Evolutionary conservation across 345 rosid genomes (phyloP).

Genomic region (Euphorbia tirucalli): DNA sequence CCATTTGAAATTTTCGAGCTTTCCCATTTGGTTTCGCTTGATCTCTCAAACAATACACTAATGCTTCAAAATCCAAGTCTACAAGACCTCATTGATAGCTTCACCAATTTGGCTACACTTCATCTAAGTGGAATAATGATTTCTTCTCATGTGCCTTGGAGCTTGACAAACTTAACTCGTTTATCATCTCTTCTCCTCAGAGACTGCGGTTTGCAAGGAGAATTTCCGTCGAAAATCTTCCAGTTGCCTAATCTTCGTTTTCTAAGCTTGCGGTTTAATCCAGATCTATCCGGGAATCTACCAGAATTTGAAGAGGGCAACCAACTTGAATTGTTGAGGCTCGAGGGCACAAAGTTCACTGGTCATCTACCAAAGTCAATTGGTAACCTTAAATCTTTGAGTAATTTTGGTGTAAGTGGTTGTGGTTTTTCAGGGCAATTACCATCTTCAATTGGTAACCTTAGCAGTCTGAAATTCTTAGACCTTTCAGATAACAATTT

Average conservation of each 20-base stretch:
- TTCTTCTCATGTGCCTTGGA: not conserved
- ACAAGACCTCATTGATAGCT: not conserved
- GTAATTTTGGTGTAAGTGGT: not conserved
- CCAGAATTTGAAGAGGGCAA: conserved; percentile 9
- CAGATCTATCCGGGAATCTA: not conserved
- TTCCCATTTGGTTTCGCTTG: not conserved
- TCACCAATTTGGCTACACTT: not conserved
- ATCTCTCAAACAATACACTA: not conserved
- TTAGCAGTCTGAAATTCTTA: not conserved
- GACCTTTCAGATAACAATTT: not conserved
- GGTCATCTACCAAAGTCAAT: conserved; percentile 22
- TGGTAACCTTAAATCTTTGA: conserved; percentile 7
- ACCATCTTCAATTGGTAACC: conserved; percentile 9
- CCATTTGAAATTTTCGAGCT: conserved; percentile 4
- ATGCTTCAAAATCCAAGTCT: not conserved
- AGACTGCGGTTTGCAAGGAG: not conserved
- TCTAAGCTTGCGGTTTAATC: not conserved
- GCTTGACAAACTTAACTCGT: not conserved
- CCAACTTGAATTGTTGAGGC: not conserved
- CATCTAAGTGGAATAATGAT: not conserved
- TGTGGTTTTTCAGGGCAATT: conserved; percentile 11
- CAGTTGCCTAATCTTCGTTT: not conserved
- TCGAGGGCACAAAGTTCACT: conserved; percentile 1
- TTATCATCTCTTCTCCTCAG: not conserved
- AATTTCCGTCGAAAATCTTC: not conserved